Percentiles rank a stretch among this genome's conserved stretches.
Conservation (phyloP, 495 filamentous ascomycete species). For the Alectoria sarmentosa region DNA sequence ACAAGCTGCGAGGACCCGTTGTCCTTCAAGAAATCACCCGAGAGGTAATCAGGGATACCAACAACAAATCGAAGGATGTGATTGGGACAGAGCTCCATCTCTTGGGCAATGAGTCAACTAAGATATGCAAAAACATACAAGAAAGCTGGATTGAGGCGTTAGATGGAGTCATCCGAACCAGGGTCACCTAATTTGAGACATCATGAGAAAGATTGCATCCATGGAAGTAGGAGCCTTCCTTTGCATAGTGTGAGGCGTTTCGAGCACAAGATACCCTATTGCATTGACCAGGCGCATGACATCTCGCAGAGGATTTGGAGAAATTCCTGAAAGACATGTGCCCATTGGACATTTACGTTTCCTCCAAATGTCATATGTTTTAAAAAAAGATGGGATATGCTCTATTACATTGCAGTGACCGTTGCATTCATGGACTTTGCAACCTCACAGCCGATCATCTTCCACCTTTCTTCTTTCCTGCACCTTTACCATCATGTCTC, state of each 20-base stretch:
- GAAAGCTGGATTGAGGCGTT: constrained; percentile 23
- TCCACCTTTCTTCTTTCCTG: constrained; percentile 29
- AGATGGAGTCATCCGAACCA: constrained; percentile 20
- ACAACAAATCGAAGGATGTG: neutral
- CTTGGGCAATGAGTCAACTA: constrained; percentile 1
- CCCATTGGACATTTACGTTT: neutral
- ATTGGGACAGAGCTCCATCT: constrained; percentile 11
- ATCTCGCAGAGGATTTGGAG: neutral
- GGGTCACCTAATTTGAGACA: neutral
- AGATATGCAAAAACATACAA: constrained; percentile 14
- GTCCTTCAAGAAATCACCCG: constrained; percentile 3
- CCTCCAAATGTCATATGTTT: neutral
- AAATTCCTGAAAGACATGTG: neutral
- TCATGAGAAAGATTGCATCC: neutral
- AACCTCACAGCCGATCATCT: constrained; percentile 20
- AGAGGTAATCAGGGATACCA: neutral
- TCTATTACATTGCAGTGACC: neutral
- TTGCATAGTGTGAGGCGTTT: constrained; percentile 7
- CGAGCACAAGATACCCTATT: constrained; percentile 11
- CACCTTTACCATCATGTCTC: constrained; percentile 33
- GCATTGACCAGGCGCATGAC: neutral
- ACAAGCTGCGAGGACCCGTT: neutral
- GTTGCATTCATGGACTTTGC: neutral
- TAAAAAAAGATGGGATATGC: neutral
- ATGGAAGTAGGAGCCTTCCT: constrained; percentile 2